Percentiles rank a stretch among this genome's conserved stretches.
Conservation (phyloP, 78 protist genomes). For the Dictyostelium intermedium region DNA sequence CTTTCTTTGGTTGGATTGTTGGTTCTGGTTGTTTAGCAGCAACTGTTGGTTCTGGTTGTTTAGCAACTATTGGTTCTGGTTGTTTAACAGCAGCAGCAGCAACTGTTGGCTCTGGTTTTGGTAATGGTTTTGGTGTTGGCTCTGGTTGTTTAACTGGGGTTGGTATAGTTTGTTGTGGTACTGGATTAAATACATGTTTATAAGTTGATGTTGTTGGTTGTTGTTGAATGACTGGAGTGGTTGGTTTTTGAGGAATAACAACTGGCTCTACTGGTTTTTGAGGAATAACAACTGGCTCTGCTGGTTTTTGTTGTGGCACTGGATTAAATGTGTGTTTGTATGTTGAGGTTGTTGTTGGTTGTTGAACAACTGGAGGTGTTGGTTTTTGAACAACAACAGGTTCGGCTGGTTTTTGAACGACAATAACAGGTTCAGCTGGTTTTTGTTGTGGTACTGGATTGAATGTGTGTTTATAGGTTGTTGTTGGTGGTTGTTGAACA, state of each 20-base stretch:
- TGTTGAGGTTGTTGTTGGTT: background rate
- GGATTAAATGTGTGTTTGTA: background rate
- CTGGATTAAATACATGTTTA: background rate
- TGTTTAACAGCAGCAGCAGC: background rate
- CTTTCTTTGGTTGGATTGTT: background rate
- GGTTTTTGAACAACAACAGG: background rate
- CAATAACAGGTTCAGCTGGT: conserved; percentile 1
- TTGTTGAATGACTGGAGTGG: background rate
- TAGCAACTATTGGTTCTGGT: background rate
- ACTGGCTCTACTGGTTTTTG: background rate
- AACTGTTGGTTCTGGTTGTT: too few species aligned
- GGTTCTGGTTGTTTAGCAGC: background rate
- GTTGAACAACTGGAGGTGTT: background rate
- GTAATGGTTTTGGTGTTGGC: background rate
- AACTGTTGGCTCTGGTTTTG: background rate
- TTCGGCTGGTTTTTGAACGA: background rate
- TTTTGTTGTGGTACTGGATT: conserved; percentile 20
- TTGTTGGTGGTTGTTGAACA: background rate
- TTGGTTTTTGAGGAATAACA: background rate
- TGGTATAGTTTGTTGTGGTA: background rate
- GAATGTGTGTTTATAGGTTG: background rate
- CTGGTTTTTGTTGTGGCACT: conserved; percentile 4
- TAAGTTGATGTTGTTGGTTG: background rate
- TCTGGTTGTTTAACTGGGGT: background rate
- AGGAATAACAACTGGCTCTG: background rate